A percentile compares a stretch with the other conserved stretches of the same genome.
phyloP scores from a whole-genome alignment of 139 green algal genomes.

The Volvox reticuliferus region DNA sequence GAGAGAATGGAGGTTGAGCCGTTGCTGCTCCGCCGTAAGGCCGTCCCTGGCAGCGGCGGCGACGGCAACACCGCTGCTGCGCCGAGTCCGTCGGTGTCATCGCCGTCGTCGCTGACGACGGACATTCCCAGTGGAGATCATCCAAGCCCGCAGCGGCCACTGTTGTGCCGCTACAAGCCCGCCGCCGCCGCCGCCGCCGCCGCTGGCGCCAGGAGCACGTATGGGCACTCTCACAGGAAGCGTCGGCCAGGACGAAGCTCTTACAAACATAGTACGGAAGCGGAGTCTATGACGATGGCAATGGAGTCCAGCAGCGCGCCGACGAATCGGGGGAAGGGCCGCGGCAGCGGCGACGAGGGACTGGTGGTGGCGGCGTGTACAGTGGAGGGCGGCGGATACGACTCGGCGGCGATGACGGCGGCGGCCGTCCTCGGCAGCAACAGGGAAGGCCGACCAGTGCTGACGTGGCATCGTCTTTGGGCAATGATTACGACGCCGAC shows the following conservation, averaged over 20 bases:
- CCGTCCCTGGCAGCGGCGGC: too few relatives aligned
- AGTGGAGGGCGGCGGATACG: conserved; percentile 2
- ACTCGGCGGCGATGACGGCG: neutral
- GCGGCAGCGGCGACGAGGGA: neutral
- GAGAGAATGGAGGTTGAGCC: neutral
- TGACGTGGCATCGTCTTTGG: conserved; percentile 37
- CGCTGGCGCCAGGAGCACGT: too few relatives aligned
- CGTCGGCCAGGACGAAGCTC: neutral
- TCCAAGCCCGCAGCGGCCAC: neutral
- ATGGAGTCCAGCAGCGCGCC: neutral
- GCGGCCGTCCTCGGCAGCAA: conserved; percentile 3
- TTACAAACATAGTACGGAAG: neutral
- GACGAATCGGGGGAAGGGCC: neutral
- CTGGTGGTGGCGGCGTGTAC: neutral
- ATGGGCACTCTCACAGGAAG: too few relatives aligned
- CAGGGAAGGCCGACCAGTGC: neutral
- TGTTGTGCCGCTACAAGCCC: neutral
- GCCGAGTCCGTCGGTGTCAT: neutral
- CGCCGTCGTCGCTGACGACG: neutral
- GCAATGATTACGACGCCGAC: conserved; percentile 56
- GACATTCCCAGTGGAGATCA: neutral
- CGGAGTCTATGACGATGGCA: neutral
- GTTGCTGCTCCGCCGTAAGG: neutral
- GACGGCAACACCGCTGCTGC: too few relatives aligned
- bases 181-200: neutral